Base-by-base conservation (phyloP, 768 basidiomycete species). In the Rickenella mellea region DNA sequence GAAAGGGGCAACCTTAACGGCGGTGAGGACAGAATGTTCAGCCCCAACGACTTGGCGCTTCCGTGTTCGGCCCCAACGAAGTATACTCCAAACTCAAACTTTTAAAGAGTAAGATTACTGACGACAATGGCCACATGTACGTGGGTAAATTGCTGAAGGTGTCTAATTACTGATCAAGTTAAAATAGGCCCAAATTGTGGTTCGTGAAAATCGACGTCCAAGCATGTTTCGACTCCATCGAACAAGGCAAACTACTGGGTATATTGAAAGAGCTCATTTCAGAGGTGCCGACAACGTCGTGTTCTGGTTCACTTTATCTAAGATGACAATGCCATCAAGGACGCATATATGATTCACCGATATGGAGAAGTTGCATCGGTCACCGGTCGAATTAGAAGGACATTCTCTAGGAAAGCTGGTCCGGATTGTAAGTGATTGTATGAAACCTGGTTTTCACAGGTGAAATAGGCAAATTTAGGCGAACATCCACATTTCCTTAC, bases 201-300 rank as follows among this genome's bases (percentile, higher is more conserved):
- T 94, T 99, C 52, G 93, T 92, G 39, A 99, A 99, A 60, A 77
- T 96, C 20, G 96, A 99, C 55, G 91, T 98, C 14, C 84, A 84
- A 47, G 83, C 94, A 6, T 96, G 92, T 51, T 99, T 97, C 66
- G 96, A 99, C 61, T 90, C 86, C 0, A 98, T 98, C 44, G 80
- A 90, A 26, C 96, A 98, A 59, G 69, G 74, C 6, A 92, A 83
- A 52, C 62, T 99, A 32, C 61, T 98, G 25, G 68, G 75, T 28
- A 87, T 99, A 27, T 60, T 98, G 21, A 69, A 73, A 8, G 63
- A 76, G 2, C 54, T 97, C 3, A 67, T 99, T 37, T 78, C 80
- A 1, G 78, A 88, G 65, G 89, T 83, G 45, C 5, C 53, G n/a
- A n/a, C n/a, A n/a, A n/a, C n/a, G n/a, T n/a, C n/a, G n/a, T n/a